Conservation (phyloP, 768 basidiomycete genomes). For the Suillus sp. region DNA sequence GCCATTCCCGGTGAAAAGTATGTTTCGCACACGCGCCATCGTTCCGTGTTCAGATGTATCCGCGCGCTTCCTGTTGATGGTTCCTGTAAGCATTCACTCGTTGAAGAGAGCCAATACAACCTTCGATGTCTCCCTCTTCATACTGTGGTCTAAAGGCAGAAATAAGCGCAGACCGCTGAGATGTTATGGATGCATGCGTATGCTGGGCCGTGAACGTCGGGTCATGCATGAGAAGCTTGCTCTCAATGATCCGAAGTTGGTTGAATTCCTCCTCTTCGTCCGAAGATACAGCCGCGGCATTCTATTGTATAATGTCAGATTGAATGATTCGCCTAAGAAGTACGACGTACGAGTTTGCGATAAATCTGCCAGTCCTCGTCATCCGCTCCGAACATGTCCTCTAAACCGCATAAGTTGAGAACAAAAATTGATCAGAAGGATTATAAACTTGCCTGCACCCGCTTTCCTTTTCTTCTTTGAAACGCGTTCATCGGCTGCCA, state of each 20-base stretch:
- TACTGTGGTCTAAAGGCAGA: slow-evolving; percentile 83
- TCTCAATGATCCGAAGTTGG: slow-evolving; percentile 74
- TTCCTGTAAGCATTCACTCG: background rate
- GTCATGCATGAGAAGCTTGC: slow-evolving; percentile 79
- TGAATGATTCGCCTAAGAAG: background rate
- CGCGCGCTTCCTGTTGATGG: slow-evolving; percentile 56
- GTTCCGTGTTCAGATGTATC: slow-evolving; percentile 87
- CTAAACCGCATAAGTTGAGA: slow-evolving; percentile 39
- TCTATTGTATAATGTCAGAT: slow-evolving; percentile 42
- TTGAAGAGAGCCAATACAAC: slow-evolving; percentile 29
- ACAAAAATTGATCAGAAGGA: slow-evolving; percentile 3
- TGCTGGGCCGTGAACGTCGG: slow-evolving; percentile 80
- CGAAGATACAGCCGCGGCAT: slow-evolving; percentile 69
- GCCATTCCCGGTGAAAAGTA: slow-evolving; percentile 95
- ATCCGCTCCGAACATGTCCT: slow-evolving; percentile 92
- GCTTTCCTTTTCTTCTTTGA: slow-evolving; percentile 85
- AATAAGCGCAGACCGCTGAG: slow-evolving; percentile 82
- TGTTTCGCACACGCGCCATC: slow-evolving; percentile 89
- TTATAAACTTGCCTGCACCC: slow-evolving; percentile 59
- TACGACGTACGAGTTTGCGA: slow-evolving; percentile 80
- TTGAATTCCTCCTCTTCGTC: slow-evolving; percentile 88
- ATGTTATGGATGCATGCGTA: slow-evolving; percentile 77
- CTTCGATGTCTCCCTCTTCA: slow-evolving; percentile 72
- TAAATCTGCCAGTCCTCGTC: slow-evolving; percentile 99
- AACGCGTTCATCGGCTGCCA: slow-evolving; percentile 85